These are phyloP conservation scores for Grosmannia serpens DNA, from an alignment of 2,329 filamentous ascomycete species.

Conservation along the genomic window DNA sequence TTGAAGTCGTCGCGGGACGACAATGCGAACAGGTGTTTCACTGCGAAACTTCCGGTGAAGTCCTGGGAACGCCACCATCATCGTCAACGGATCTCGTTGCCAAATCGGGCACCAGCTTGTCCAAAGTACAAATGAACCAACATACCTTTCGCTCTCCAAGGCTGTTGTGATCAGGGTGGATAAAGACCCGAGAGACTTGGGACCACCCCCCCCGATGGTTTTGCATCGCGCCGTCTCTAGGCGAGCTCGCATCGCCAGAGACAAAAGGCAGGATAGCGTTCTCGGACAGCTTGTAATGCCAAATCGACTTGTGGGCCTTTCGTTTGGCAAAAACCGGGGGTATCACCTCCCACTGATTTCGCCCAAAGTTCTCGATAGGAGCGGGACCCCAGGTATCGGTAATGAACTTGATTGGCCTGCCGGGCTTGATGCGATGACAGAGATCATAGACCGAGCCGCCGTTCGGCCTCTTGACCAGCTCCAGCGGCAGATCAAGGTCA, in stretches of 20 bases:
- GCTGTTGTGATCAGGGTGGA: background rate
- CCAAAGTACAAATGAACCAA: background rate
- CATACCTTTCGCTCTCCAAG: background rate
- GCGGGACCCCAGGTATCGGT: background rate
- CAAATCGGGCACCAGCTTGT: too few species aligned
- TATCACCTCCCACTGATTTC: background rate
- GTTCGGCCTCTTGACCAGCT: background rate
- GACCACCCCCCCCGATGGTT: background rate
- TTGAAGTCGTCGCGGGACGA: background rate
- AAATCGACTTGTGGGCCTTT: background rate
- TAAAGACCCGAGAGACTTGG: background rate
- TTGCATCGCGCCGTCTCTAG: background rate
- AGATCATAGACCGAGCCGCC: background rate
- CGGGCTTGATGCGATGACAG: background rate
- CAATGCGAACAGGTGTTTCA: background rate
- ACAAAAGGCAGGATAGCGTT: background rate
- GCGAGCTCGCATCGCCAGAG: background rate
- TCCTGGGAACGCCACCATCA: background rate
- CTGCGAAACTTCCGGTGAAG: background rate
- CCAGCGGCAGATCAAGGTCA: background rate
- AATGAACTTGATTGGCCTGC: background rate
- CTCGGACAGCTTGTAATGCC: background rate
- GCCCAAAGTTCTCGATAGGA: background rate
- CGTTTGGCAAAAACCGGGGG: background rate
- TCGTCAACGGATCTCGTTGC: too few species aligned